Base-by-base conservation (phyloP, 441 rosid species). In the Lepidium campestre region DNA sequence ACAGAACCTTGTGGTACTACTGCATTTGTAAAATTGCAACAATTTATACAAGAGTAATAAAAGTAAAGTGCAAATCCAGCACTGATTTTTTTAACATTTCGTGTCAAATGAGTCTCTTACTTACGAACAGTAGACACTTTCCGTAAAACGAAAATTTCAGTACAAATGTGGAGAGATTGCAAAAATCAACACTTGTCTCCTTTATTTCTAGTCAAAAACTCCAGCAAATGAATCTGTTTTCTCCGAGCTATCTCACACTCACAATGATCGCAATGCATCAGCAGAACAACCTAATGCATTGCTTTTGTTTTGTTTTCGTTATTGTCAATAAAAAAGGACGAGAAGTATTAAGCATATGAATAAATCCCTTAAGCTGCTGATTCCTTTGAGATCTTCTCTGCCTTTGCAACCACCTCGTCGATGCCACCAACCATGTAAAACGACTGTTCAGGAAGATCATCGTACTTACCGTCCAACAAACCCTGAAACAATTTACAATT, bases 341-440 rank as follows among this genome's bases (percentile, higher is more conserved):
- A 31, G 53, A 15, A 36, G 37, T 13, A 57, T 63, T 19, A 41
- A 3, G 10, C 57, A 45, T 6, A 7, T 5, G 32, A 12, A 65
- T 93, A 7, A 2, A 6, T 23, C 55, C 41, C 19, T 62, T 82
- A 81, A 14, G 86, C 82, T n/a, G 82, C 84, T 9, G 85, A 37
- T 49, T 91, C 96, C 86, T 73, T 86, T 52, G 96, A 79, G 49
- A 91, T 89, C 86, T 87, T 89, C 56, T 89, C 98, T 0, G 95
- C 99, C 83, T 91, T 93, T 4, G 97, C 89, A 75, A 93, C 82
- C 29, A 93, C 99, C 64, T 94, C 99, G 6, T 94, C 98, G 2
- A 94, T 89, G 17, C 99, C 99, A 53, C 98, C 99, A 71, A 94
- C 96, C 99, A 94, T 91, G 84, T 94, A 94, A 71, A 91, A 94